Evolutionary conservation across 2,329 filamentous ascomycete species (phyloP), one percentile per base, ranked within the genome.

Genomic region (Furcasterigmium sp.): DNA sequence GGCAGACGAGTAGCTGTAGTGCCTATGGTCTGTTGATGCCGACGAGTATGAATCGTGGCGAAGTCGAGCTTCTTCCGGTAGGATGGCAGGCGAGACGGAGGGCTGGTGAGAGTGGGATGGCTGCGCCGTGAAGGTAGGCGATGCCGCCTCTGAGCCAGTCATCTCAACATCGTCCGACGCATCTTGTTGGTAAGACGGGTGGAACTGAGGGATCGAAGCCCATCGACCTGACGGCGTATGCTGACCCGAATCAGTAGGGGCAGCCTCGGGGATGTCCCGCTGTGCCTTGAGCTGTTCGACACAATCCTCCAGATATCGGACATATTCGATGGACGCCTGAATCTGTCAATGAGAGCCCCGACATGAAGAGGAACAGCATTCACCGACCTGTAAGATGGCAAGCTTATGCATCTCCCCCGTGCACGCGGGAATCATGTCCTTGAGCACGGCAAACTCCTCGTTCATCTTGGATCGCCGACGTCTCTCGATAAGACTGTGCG

Each of bases 361-460:
- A n/a, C n/a, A 8, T 8, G 20, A 26, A 21, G 21, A 11, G n/a
- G 19, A 21, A 14, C 28, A 17, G 7, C 4, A n/a, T 13, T 11
- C 13, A 63, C 75, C 51, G 62, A 94, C 91, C 80, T 96, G 90
- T 40, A 97, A 68, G 53, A 97, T 96, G 14, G 91, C 90, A 45
- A 97, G 70, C 67, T 98, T 98, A 65, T 97, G 93, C 93, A 97
- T 97, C 58, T 97, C 91, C 7, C 90, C 91, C n/a, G 79, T 82
- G 63, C 93, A 97, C 3, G 93, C 91, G 1, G 93, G 93, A 45
- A 97, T 94, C 87, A 98, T 90, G 55, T 85, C 80, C 67, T 97
- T 97, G 51, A 97, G 69, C 14, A 94, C 85, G 2, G 82, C 86
- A 68, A 97, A 97, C 67, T 97, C 93, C 62, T 97, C 91, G 54